phyloP scores from a whole-genome alignment of 768 basidiomycete genomes.

The Arthromyces matolae region DNA sequence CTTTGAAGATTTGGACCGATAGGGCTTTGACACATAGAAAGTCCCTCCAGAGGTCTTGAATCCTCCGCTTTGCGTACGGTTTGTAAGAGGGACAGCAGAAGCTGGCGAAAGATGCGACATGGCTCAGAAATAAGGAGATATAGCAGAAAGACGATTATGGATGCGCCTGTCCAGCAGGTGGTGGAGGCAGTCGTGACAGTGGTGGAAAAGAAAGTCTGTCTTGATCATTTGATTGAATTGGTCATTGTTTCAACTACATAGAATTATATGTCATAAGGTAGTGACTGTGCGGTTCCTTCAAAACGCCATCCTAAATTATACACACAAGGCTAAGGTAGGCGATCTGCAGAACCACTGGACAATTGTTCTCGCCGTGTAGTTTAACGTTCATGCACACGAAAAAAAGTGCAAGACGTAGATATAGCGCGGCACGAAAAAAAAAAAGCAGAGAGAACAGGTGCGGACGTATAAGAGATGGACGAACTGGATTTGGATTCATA shows the following conservation, averaged over 20 bases:
- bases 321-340: slow-evolving; percentile 49
- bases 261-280: no score
- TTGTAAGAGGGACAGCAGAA: slow-evolving; percentile 3
- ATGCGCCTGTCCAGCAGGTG: neutral
- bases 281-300: slow-evolving; percentile 40
- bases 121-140: neutral
- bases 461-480: neutral
- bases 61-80: slow-evolving; percentile 35
- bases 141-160: neutral
- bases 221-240: no score
- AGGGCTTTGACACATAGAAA: slow-evolving; percentile 71
- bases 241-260: no score
- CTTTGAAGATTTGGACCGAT: slow-evolving; percentile 68
- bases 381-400: slow-evolving; percentile 59
- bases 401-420: slow-evolving; percentile 56
- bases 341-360: slow-evolving; percentile 52
- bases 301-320: slow-evolving; percentile 40
- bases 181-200: neutral
- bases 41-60: slow-evolving; percentile 61
- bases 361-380: slow-evolving; percentile 57
- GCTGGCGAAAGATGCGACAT: slow-evolving; percentile 2
- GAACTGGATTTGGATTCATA: neutral
- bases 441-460: neutral
- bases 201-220: no score
- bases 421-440: slow-evolving; percentile 41